These are phyloP conservation scores for Physcia stellaris DNA, from an alignment of 495 filamentous ascomycete genomes.

Conservation along the genomic window DNA sequence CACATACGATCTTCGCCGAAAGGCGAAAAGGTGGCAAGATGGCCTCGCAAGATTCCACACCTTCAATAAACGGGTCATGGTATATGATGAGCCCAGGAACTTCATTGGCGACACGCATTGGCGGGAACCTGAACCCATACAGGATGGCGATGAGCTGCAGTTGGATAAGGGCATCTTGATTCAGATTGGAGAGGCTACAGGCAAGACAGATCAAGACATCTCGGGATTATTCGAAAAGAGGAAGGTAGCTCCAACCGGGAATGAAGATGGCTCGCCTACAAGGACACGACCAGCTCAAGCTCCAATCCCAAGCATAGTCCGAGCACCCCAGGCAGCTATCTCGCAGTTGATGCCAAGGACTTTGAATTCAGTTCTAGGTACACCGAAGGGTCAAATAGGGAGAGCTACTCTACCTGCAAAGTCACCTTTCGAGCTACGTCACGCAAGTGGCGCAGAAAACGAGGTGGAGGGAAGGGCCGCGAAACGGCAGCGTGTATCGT, in stretches of 20 bases:
- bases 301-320: background rate
- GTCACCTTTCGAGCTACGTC: conserved; percentile 36
- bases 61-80: conserved; percentile 86
- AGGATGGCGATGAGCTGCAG: conserved; percentile 69
- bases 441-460: conserved; percentile 16
- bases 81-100: conserved; percentile 68
- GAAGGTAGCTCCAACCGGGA: conserved; percentile 17
- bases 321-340: conserved; percentile 9
- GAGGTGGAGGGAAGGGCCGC: conserved; percentile 21
- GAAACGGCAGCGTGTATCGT: conserved; percentile 33
- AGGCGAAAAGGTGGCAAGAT: conserved; percentile 90
- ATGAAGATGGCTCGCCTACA: conserved; percentile 21
- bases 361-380: conserved; percentile 43
- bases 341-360: conserved; percentile 33
- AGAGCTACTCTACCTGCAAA: conserved; percentile 24
- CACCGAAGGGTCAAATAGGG: conserved; percentile 33
- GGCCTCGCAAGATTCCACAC: conserved; percentile 75
- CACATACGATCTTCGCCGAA: conserved; percentile 69
- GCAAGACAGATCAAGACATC: conserved; percentile 62
- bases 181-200: conserved; percentile 61
- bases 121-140: conserved; percentile 46
- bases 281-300: conserved; percentile 6
- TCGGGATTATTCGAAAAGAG: conserved; percentile 57
- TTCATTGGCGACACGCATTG: conserved; percentile 78
- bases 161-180: conserved; percentile 67